These are phyloP conservation scores for Botryotinia calthae DNA, from an alignment of 2,329 filamentous ascomycete genomes.

Conservation along the genomic window DNA sequence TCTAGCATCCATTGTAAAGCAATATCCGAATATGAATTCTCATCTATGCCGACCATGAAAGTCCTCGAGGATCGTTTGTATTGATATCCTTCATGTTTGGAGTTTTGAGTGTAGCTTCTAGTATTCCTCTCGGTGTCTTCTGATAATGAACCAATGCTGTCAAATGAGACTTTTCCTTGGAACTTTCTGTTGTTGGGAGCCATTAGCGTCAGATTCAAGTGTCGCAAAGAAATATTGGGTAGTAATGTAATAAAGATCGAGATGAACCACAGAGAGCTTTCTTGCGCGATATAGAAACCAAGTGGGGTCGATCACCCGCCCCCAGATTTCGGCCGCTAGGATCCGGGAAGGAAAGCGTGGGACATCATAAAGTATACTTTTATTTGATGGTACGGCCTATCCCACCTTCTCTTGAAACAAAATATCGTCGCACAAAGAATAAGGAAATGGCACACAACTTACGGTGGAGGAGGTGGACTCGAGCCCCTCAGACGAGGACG, in stretches of 20 bases:
- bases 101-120: slow-evolving; percentile 67
- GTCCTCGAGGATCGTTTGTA: slow-evolving; percentile 66
- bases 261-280: neutral
- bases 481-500: slow-evolving; percentile 19
- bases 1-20: slow-evolving; percentile 73
- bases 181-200: slow-evolving; percentile 49
- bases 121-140: slow-evolving; percentile 55
- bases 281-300: slow-evolving; percentile 18
- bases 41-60: slow-evolving; percentile 70
- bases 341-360: slow-evolving; percentile 14
- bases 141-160: slow-evolving; percentile 65
- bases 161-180: slow-evolving; percentile 67
- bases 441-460: slow-evolving; percentile 24
- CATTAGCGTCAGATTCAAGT: slow-evolving; percentile 12
- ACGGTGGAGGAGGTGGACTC: slow-evolving; percentile 41
- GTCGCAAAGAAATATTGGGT: neutral
- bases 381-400: neutral
- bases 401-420: neutral
- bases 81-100: slow-evolving; percentile 70
- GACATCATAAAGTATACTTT: slow-evolving; percentile 14
- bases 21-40: slow-evolving; percentile 73
- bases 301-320: slow-evolving; percentile 22
- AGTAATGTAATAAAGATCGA: slow-evolving; percentile 1
- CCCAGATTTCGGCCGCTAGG: slow-evolving; percentile 18
- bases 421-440: neutral